phyloP scores from a whole-genome alignment of 495 filamentous ascomycete species.

The Annulohypoxylon stygium region DNA sequence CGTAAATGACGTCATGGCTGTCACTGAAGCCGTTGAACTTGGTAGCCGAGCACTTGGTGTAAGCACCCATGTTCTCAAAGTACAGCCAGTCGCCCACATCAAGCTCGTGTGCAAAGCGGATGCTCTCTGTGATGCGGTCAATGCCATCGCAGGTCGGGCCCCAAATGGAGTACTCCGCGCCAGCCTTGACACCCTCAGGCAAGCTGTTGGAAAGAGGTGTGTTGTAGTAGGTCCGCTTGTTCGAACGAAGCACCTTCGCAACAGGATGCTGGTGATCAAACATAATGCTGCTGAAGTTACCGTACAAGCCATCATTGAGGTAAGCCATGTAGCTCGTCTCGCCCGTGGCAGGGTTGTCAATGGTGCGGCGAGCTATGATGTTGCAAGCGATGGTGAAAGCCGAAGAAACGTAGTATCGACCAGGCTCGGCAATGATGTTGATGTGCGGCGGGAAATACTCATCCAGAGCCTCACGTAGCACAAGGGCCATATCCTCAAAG shows the following conservation, averaged over 20 bases:
- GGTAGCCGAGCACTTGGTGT: conserved; percentile 96
- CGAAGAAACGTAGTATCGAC: conserved; percentile 92
- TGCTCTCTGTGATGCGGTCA: conserved; percentile 86
- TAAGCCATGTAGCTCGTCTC: conserved; percentile 91
- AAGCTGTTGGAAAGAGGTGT: conserved; percentile 53
- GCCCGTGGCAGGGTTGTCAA: conserved; percentile 66
- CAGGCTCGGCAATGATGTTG: conserved; percentile 94
- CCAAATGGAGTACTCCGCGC: conserved; percentile 91
- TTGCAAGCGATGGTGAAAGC: conserved; percentile 95
- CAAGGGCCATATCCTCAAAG: conserved; percentile 89
- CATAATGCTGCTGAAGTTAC: conserved; percentile 98
- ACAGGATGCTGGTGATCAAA: conserved; percentile 96
- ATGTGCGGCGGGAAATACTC: conserved; percentile 86
- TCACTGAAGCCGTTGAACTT: conserved; percentile 98
- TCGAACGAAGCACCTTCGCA: conserved; percentile 80
- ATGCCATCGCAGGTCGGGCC: conserved; percentile 98
- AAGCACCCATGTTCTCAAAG: conserved; percentile 98
- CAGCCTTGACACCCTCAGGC: conserved; percentile 47
- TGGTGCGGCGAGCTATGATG: conserved; percentile 93
- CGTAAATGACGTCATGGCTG: conserved; percentile 90
- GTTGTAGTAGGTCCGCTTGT: conserved; percentile 65
- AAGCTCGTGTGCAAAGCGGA: conserved; percentile 76
- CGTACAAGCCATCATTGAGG: conserved; percentile 96
- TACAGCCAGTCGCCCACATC: conserved; percentile 97
- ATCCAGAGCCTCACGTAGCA: conserved; percentile 84